phyloP scores from a whole-genome alignment of 371 early-diverging fungal species.

The Apophysomyces trapeziformis region DNA sequence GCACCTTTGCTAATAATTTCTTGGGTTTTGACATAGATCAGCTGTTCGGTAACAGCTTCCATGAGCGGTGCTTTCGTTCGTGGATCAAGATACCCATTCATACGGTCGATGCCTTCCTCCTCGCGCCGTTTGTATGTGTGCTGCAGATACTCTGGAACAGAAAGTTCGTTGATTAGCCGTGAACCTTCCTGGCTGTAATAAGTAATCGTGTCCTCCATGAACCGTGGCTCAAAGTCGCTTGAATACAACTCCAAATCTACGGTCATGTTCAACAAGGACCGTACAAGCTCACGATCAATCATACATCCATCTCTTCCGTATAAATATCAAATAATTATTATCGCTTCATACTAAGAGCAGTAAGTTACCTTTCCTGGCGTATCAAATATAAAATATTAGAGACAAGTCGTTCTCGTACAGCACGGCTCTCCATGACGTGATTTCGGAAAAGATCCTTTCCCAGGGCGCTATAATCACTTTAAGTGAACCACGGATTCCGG shows the following conservation, averaged over 20 bases:
- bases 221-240: conserved; percentile 68
- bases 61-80: conserved; percentile 67
- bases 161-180: conserved; percentile 45
- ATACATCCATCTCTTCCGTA: conserved; percentile 53
- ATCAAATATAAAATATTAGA: conserved; percentile 11
- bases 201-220: conserved; percentile 63
- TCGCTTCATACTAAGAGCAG: neutral
- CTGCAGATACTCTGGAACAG: conserved; percentile 64
- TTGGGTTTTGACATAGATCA: conserved; percentile 66
- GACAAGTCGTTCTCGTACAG: conserved; percentile 2
- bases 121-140: conserved; percentile 67
- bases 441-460: conserved; percentile 73
- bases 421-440: conserved; percentile 49
- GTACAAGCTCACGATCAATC: conserved; percentile 61
- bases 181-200: conserved; percentile 75
- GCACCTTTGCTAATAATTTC: conserved; percentile 67
- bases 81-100: conserved; percentile 69
- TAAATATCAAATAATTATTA: neutral
- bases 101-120: conserved; percentile 63
- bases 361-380: neutral
- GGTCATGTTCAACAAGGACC: conserved; percentile 76
- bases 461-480: conserved; percentile 53
- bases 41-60: conserved; percentile 61
- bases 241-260: conserved; percentile 76
- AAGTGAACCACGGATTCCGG: neutral